Percentiles rank a stretch among this genome's conserved stretches.
phyloP scores from a whole-genome alignment of 805 yeast species.

The Yamadazyma akitaensis region DNA sequence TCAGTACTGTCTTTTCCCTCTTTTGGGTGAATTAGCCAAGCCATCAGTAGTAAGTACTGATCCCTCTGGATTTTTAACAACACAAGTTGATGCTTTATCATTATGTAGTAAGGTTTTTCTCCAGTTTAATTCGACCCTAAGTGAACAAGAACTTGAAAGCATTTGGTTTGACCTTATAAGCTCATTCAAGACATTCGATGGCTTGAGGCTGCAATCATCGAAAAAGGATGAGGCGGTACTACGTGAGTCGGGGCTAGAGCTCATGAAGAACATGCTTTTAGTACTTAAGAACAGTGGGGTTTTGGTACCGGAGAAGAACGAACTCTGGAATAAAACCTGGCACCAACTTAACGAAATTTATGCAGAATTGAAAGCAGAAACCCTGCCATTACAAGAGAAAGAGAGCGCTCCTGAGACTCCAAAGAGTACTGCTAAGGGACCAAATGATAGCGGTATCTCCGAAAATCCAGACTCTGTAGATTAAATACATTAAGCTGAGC shows the following conservation, averaged over 20 bases:
- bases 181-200: slow-evolving; percentile 26
- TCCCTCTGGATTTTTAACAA: slow-evolving; percentile 55
- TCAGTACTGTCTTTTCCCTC: slow-evolving; percentile 72
- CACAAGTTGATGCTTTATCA: slow-evolving; percentile 65
- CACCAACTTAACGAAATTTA: slow-evolving; percentile 24
- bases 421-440: background rate
- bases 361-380: slow-evolving; percentile 21
- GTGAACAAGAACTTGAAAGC: slow-evolving; percentile 17
- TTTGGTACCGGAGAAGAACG: slow-evolving; percentile 19
- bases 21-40: slow-evolving; percentile 61
- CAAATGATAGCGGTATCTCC: background rate
- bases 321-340: slow-evolving; percentile 35
- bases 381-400: background rate
- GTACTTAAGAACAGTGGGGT: slow-evolving; percentile 30
- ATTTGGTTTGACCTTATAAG: slow-evolving; percentile 37
- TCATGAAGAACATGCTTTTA: slow-evolving; percentile 41
- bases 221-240: slow-evolving; percentile 15
- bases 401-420: background rate
- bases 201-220: slow-evolving; percentile 16
- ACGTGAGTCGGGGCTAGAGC: slow-evolving; percentile 34
- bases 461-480: background rate
- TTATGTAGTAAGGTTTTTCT: slow-evolving; percentile 58
- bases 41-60: slow-evolving; percentile 61
- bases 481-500: background rate
- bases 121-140: slow-evolving; percentile 27